Base-by-base conservation (phyloP, 106 monocot species). In the Dactylorhiza incarnata region DNA sequence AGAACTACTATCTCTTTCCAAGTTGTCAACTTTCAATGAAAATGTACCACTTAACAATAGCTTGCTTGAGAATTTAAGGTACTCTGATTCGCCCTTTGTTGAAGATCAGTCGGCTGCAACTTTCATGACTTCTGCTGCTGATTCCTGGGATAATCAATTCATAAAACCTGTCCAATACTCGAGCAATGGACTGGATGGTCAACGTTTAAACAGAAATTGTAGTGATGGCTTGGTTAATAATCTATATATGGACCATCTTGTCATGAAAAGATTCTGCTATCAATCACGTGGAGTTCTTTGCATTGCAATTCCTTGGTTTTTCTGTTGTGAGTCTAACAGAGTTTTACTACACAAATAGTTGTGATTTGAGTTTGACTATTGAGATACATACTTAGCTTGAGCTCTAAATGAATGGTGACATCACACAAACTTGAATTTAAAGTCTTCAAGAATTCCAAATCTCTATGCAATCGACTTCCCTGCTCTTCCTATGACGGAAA, bases 381-480 rank as follows among this genome's bases (percentile, higher is more conserved):
- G 74, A 83, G 71, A 71, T 78, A 1, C 79, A 79, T 48, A 83
- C 71, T 49, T 71, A 76, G 48, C 79, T 83, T 17, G 79, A 83
- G 79, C 86, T 82, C 84, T 84, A 95, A 80, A 77, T 81, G 79
- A 86, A 86, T 87, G 75, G 74, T 71, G 78, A 71, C 71, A 83
- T 89, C 76, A 74, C 29, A 48, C 87, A 87, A 89, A 84, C 72
- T 63, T 73, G 14, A 87, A 83, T 53, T 80, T 84, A 61, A 91
- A 79, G 66, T 68, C 83, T 16, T 76, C 79, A n/a, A 73, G 80
- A 26, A 29, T 82, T 69, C 87, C 94, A 72, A 89, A 69, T 62
- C 68, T 88, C 49, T 75, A 44, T 69, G 45, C 80, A 22, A 51
- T 84, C 53, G 90, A 90, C 52, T 84, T 87, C 66, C 90, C 89